Conservation (phyloP, 169 alveolate genomes). For the Babesia bigemina region DNA sequence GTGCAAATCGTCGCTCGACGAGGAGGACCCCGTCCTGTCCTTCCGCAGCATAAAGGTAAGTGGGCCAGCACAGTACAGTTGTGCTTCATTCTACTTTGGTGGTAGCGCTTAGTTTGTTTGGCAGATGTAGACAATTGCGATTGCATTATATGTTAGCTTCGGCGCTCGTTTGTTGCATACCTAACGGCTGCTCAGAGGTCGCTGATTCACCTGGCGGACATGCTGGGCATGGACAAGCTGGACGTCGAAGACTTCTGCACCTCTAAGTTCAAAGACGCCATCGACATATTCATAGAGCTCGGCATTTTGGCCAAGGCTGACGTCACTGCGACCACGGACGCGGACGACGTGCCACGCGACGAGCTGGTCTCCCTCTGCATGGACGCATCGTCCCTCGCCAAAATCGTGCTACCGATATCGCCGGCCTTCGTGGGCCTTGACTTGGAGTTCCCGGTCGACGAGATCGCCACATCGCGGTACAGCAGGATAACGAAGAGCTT, state of each 20-base stretch:
- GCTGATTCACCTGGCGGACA: conserved; percentile 55
- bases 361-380: conserved; percentile 23
- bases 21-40: conserved; percentile 13
- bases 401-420: conserved; percentile 39
- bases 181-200: conserved; percentile 9
- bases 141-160: too few relatives aligned
- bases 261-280: conserved; percentile 41
- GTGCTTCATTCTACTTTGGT: not conserved
- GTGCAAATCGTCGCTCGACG: conserved; percentile 34
- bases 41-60: conserved; percentile 31
- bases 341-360: not conserved
- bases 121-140: not conserved
- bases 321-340: not conserved
- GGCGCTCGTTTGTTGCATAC: too few relatives aligned
- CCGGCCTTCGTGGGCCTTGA: conserved; percentile 56
- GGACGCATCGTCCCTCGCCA: conserved; percentile 32
- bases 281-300: conserved; percentile 58
- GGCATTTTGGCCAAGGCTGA: conserved; percentile 18
- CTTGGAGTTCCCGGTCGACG: conserved; percentile 49
- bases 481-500: conserved; percentile 47
- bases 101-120: not conserved
- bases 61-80: not conserved
- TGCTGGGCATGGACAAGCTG: conserved; percentile 29
- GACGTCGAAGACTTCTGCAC: conserved; percentile 57
- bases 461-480: conserved; percentile 2